Base-by-base conservation (phyloP, 331 rosid genomes). In the Pyracantha coccinea region DNA sequence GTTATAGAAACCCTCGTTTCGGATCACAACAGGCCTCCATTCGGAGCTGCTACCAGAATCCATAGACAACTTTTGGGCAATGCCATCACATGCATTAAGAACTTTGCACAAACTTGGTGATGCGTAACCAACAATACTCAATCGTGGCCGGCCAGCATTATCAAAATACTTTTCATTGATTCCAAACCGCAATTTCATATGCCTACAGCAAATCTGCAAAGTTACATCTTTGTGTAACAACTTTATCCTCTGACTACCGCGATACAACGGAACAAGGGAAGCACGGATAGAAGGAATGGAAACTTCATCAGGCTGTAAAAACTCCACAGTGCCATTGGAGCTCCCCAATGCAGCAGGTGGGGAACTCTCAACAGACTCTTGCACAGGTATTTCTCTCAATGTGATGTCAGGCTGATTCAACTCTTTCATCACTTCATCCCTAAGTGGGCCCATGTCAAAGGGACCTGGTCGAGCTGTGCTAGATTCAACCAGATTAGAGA, bases 111-210 rank as follows among this genome's bases (percentile, higher is more conserved):
- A 87, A 75, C 77, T 89, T 71, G 84, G 83, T 53, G 96, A 69
- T 62, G 91, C 83, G 62, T 89, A 79, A 60, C 84, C 93, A 77
- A 92, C 99, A 57, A 95, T 80, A 78, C 38, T 92, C 84, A 90
- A 73, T 45, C 86, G 78, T 24, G 93, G 99, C 47, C 87, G 80
- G 45, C 98, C 97, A 82, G 89, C 96, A 16, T 28, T 78, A 83
- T 95, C 96, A 27, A 76, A 31, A 82, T 88, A 95, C 83, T 80
- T 92, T 12, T 86, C 64, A 81, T 82, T 90, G 70, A 92, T 79
- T 82, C 97, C 99, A 77, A 95, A 95, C 75, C 96, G 88, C 64
- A 95, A 92, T 89, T 83, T 95, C 88, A 92, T 66, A 81, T 53
- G 66, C 72, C 65, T 15, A 82, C 88, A 86, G 52, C 27, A 74